A percentile compares a stretch with the other conserved stretches of the same genome.
Evolutionary conservation across 1,284 basidiomycete genomes (phyloP).

Genomic region (Fistulina hepatica): DNA sequence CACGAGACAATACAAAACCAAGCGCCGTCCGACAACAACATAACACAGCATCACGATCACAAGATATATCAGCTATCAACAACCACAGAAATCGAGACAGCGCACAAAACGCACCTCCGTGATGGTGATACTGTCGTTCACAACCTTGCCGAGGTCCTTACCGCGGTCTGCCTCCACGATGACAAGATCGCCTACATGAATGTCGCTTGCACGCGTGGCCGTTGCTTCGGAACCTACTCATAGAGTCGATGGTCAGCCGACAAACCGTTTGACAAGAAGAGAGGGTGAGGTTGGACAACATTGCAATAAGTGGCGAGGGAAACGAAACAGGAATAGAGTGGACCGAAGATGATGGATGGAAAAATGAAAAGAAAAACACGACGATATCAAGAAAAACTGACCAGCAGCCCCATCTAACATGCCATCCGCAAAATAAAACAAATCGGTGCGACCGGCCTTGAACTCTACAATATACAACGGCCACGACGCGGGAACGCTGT

Average conservation of each 20-base stretch:
- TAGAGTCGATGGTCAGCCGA: too few species aligned
- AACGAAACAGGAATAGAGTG: too few species aligned
- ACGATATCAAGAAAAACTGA: not conserved
- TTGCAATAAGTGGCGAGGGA: too few species aligned
- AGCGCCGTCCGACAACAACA: too few species aligned
- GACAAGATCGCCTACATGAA: constrained; percentile 81
- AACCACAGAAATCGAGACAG: too few species aligned
- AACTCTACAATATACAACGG: constrained; percentile 97
- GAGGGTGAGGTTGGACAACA: too few species aligned
- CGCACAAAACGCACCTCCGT: constrained; percentile 86
- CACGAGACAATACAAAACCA: too few species aligned
- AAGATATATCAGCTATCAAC: too few species aligned
- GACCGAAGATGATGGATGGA: not conserved
- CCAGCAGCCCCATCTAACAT: constrained; percentile 20
- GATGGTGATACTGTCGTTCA: constrained; percentile 84
- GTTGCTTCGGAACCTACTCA: constrained; percentile 3
- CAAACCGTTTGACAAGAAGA: constrained; percentile 5
- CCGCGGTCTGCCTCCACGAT: constrained; percentile 97
- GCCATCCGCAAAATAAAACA: constrained; percentile 79
- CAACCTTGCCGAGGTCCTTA: constrained; percentile 83
- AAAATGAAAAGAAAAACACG: not conserved
- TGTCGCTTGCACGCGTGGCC: constrained; percentile 27
- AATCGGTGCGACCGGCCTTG: constrained; percentile 90
- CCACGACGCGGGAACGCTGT: constrained; percentile 70
- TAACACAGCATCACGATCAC: too few species aligned